Percentiles rank a stretch among this genome's conserved stretches.
Conservation (phyloP, 768 basidiomycete genomes). For the Floccularia luteovirens region DNA sequence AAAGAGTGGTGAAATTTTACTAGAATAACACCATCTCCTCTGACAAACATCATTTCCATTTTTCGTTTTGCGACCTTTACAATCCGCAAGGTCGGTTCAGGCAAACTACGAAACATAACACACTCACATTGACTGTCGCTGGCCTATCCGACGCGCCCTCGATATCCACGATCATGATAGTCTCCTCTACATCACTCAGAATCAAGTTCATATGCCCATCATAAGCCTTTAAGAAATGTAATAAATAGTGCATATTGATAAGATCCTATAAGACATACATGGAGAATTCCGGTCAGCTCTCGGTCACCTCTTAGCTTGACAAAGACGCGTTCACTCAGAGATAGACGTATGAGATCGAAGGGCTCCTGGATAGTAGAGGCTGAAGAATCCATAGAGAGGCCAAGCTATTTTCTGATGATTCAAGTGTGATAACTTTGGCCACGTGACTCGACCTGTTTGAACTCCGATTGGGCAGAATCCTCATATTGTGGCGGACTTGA, state of each 20-base stretch:
- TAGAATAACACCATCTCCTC: constrained; percentile 95
- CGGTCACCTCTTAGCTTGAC: constrained; percentile 96
- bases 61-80: constrained; percentile 83
- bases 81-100: constrained; percentile 3
- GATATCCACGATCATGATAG: constrained; percentile 92
- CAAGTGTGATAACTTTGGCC: constrained; percentile 10
- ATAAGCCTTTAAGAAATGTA: constrained; percentile 63
- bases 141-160: constrained; percentile 54
- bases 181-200: constrained; percentile 95
- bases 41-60: constrained; percentile 96
- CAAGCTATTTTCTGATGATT: constrained; percentile 1
- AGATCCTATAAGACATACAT: constrained; percentile 45
- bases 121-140: constrained; percentile 57
- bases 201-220: constrained; percentile 99
- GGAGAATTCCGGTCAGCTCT: constrained; percentile 84
- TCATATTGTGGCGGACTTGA: background rate
- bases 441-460: constrained; percentile 16
- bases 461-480: constrained; percentile 12
- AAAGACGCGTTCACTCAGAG: constrained; percentile 95
- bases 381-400: constrained; percentile 53
- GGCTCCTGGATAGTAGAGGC: constrained; percentile 86
- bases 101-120: constrained; percentile 1
- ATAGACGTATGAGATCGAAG: constrained; percentile 93
- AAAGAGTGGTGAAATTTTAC: constrained; percentile 39
- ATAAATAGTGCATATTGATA: constrained; percentile 8